Conservation (phyloP, 768 basidiomycete species). For the Hygrophorus russula region DNA sequence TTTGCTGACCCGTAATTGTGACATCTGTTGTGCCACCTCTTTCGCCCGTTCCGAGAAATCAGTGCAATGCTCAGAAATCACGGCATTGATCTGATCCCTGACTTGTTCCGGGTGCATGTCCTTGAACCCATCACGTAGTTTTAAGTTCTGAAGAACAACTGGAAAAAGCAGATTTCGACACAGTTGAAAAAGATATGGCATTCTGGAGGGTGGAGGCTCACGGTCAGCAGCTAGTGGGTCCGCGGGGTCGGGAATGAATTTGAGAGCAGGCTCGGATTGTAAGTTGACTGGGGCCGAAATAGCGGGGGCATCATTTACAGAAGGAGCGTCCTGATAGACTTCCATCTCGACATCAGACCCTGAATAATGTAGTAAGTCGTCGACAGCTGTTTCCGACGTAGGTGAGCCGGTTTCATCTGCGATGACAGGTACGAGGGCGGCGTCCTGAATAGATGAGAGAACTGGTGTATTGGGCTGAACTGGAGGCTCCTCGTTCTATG, state of each 20-base stretch:
- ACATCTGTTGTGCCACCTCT: background rate
- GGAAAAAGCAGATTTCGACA: slow-evolving; percentile 1
- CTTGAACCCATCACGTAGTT: background rate
- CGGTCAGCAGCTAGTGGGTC: no score
- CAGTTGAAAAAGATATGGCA: background rate
- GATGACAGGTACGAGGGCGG: no score
- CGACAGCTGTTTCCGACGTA: slow-evolving; percentile 1
- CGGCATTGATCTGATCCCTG: background rate
- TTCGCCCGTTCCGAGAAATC: background rate
- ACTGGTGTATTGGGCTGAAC: no score
- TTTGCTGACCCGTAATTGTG: no score
- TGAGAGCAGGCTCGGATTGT: background rate
- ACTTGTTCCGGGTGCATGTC: background rate
- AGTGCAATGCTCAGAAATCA: slow-evolving; percentile 1
- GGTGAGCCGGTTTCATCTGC: background rate
- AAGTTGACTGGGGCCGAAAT: background rate
- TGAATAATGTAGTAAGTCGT: background rate
- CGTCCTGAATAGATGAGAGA: no score
- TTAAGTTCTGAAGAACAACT: slow-evolving; percentile 1
- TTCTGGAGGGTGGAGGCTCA: background rate
- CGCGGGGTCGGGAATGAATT: background rate
- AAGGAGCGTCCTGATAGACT: background rate
- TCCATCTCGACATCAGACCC: background rate
- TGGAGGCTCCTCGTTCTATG: no score
- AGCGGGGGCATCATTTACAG: background rate